These are phyloP conservation scores for Rhynchosporium graminicola DNA, from an alignment of 2,329 filamentous ascomycete genomes.

Conservation along the genomic window DNA sequence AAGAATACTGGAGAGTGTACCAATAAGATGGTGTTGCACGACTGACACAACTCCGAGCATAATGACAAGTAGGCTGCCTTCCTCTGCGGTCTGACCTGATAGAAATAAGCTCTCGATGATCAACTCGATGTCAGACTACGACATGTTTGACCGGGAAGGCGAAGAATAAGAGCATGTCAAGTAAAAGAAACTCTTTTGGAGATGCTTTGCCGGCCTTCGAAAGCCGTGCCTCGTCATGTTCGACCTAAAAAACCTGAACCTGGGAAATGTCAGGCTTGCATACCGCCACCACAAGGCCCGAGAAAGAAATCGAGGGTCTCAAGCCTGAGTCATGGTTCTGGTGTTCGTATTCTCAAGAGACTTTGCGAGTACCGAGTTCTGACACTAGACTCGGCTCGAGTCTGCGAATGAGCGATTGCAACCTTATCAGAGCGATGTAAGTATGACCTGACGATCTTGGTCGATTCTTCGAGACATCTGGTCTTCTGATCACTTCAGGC, in stretches of 20 bases:
- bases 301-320: neutral
- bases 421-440: slow-evolving; percentile 31
- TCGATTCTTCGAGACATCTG: slow-evolving; percentile 12
- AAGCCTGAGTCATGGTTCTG: slow-evolving; percentile 13
- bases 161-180: neutral
- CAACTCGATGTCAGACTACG: neutral
- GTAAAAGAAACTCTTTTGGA: neutral
- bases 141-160: neutral
- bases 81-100: neutral
- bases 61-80: neutral
- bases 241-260: neutral
- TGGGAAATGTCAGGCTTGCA: neutral
- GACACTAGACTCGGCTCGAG: slow-evolving; percentile 6
- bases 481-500: slow-evolving; percentile 20
- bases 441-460: slow-evolving; percentile 26
- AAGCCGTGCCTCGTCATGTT: slow-evolving; percentile 1
- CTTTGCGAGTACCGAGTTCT: slow-evolving; percentile 17
- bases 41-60: too few relatives aligned
- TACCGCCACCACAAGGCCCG: slow-evolving; percentile 13
- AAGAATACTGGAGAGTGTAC: neutral
- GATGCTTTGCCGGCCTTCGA: neutral
- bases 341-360: neutral
- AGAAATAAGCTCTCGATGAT: neutral
- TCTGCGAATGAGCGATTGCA: slow-evolving; percentile 28
- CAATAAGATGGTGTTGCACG: neutral